These are phyloP conservation scores for Mentha longifolia DNA, from an alignment of 257 asterid species.

Conservation along the genomic window DNA sequence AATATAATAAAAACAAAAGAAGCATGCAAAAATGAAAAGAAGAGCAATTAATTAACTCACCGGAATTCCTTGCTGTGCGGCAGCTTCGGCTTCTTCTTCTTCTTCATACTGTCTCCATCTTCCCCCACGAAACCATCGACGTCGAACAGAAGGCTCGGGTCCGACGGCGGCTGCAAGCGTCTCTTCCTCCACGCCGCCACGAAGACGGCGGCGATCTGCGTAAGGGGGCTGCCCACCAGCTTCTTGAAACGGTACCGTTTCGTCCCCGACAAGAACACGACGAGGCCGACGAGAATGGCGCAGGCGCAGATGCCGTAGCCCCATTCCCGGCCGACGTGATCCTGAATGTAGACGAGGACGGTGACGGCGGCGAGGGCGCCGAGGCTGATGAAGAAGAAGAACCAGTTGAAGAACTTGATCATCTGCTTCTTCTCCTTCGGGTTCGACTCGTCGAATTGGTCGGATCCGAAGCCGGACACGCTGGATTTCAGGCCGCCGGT, in stretches of 20 bases:
- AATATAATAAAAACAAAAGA: no score
- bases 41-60: conserved; percentile 39
- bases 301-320: conserved; percentile 89
- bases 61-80: conserved; percentile 82
- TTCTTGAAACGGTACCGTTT: conserved; percentile 75
- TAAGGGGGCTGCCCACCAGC: conserved; percentile 76
- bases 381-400: conserved; percentile 76
- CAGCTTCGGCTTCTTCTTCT: conserved; percentile 55
- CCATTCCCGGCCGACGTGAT: conserved; percentile 72
- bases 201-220: conserved; percentile 69
- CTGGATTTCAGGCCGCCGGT: conserved; percentile 92
- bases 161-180: conserved; percentile 55
- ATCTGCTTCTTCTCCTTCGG: conserved; percentile 58
- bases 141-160: conserved; percentile 51
- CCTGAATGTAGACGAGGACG: conserved; percentile 78
- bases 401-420: conserved; percentile 87
- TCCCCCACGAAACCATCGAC: conserved; percentile 46
- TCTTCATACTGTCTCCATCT: conserved; percentile 35
- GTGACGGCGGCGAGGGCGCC: conserved; percentile 86
- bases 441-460: conserved; percentile 80
- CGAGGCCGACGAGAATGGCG: conserved; percentile 58
- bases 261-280: conserved; percentile 63
- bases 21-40: not conserved
- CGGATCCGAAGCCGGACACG: conserved; percentile 89
- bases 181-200: conserved; percentile 77